phyloP scores from a whole-genome alignment of 2,329 filamentous ascomycete species.

The Podosphaera leucotricha region DNA sequence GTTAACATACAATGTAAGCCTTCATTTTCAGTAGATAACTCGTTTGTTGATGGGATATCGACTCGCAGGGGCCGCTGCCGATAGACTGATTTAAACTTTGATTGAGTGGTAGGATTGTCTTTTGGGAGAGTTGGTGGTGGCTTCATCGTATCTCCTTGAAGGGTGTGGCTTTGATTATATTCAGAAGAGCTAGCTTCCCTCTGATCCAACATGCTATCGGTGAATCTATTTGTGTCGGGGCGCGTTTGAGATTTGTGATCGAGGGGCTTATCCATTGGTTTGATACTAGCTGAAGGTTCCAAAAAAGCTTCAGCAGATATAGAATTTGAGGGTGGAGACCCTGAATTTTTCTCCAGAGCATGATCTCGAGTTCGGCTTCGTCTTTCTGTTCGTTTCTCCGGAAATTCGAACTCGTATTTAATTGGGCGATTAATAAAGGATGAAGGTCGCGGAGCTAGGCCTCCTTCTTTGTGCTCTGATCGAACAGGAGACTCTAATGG shows the following conservation, averaged over 20 bases:
- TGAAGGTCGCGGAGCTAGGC: slow-evolving; percentile 33
- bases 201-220: no score
- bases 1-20: background rate
- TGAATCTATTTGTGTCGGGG: background rate
- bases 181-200: no score
- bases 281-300: slow-evolving; percentile 32
- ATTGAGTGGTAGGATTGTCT: background rate
- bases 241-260: slow-evolving; percentile 1
- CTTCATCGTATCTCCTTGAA: background rate
- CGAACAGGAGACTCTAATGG: slow-evolving; percentile 30
- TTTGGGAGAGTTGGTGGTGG: background rate
- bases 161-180: background rate
- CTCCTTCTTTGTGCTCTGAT: slow-evolving; percentile 23
- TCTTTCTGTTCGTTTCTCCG: slow-evolving; percentile 22
- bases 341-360: slow-evolving; percentile 13
- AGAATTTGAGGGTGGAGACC: slow-evolving; percentile 16
- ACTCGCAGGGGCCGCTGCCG: background rate
- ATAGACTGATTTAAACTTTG: background rate
- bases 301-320: slow-evolving; percentile 37
- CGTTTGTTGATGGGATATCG: background rate
- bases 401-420: slow-evolving; percentile 18
- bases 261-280: slow-evolving; percentile 20
- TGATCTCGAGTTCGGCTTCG: slow-evolving; percentile 21
- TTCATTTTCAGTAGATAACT: background rate
- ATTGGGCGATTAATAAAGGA: slow-evolving; percentile 26